These are phyloP conservation scores for bread wheat (Triticum aestivum) DNA, from an alignment of 176 grass and related monocot species.

Conservation along the genomic window IWGSC_CS_RefSeq_v2.1 NC_057813.1:66516133-66516632, in stretches of 20 bases:
- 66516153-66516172: neutral
- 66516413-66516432: neutral
- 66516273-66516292: neutral
- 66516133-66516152: neutral
- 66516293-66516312: constrained; percentile 58
- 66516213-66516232: neutral
- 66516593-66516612: neutral
- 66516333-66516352: constrained; percentile 70
- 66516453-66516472: no score
- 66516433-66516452: neutral
- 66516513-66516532: neutral
- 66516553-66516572: neutral
- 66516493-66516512: constrained; percentile 37
- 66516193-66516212: neutral
- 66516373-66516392: constrained; percentile 85
- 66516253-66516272: neutral
- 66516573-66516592: neutral
- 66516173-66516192: neutral
- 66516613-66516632: neutral
- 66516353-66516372: constrained; percentile 90
- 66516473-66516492: neutral
- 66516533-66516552: no score
- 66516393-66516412: neutral
- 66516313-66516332: constrained; percentile 66
- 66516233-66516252: neutral